Conservation (phyloP, 2,329 filamentous ascomycete species). For the Fusarium sp. region DNA sequence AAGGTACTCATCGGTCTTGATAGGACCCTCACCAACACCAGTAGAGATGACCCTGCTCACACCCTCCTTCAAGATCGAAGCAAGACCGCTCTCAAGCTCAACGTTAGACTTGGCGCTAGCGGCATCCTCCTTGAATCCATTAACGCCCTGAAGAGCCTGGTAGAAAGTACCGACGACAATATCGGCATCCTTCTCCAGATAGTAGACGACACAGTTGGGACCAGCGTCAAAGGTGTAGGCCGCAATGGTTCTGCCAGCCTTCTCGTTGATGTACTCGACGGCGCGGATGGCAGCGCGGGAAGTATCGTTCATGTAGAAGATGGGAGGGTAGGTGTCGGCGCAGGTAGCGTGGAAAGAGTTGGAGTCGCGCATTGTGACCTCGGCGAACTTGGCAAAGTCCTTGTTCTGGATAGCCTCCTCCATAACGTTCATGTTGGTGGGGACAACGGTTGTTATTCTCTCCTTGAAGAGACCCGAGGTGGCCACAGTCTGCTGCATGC, state of each 20-base stretch:
- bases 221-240: constrained; percentile 99
- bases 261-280: constrained; percentile 89
- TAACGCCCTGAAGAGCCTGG: constrained; percentile 72
- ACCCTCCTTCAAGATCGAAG: constrained; percentile 79
- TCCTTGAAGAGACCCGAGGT: constrained; percentile 90
- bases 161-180: constrained; percentile 85
- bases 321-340: constrained; percentile 94
- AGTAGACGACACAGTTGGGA: constrained; percentile 97
- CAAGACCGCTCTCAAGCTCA: constrained; percentile 76
- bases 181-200: constrained; percentile 82
- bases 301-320: constrained; percentile 98
- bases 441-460: constrained; percentile 83
- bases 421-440: constrained; percentile 86
- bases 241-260: constrained; percentile 83
- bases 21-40: constrained; percentile 89
- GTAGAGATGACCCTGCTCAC: constrained; percentile 93
- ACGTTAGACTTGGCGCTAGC: constrained; percentile 68
- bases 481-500: constrained; percentile 97
- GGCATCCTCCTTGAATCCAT: constrained; percentile 78
- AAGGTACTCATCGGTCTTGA: constrained; percentile 83
- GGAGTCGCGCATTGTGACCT: constrained; percentile 95
- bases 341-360: constrained; percentile 98
- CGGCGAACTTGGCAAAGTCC: constrained; percentile 90
- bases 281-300: constrained; percentile 88
- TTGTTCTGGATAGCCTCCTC: constrained; percentile 82